Percentiles rank a stretch among this genome's conserved stretches.
These are phyloP conservation scores for Pyrenophora teres DNA, from an alignment of 2,329 filamentous ascomycete genomes.

Conservation along the genomic window DNA sequence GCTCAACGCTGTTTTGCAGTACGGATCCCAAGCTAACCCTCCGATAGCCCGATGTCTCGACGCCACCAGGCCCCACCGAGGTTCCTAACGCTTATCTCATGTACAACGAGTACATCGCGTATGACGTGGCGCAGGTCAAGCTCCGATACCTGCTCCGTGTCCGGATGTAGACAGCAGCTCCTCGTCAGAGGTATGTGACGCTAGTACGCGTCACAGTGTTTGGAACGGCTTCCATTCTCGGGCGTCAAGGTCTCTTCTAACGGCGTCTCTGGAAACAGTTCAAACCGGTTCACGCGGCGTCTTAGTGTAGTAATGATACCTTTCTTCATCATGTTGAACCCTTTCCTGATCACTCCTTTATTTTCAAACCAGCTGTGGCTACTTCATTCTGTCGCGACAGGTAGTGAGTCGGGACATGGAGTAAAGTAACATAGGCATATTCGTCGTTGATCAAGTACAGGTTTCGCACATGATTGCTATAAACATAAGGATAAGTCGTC, in stretches of 20 bases:
- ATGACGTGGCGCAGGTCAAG: constrained; percentile 71
- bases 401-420: background rate
- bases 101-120: constrained; percentile 78
- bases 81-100: constrained; percentile 55
- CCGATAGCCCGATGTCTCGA: constrained; percentile 33
- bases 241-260: too few species aligned
- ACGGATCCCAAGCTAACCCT: constrained; percentile 10
- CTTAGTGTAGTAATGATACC: too few species aligned
- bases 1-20: background rate
- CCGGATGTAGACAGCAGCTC: constrained; percentile 22
- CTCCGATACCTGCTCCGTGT: constrained; percentile 72
- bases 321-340: too few species aligned
- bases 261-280: too few species aligned
- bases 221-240: too few species aligned
- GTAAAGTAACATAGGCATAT: constrained; percentile 7
- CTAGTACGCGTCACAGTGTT: too few species aligned
- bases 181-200: too few species aligned
- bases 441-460: constrained; percentile 10
- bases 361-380: too few species aligned
- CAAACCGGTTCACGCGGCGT: too few species aligned
- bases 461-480: constrained; percentile 1
- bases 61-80: constrained; percentile 56
- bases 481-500: constrained; percentile 5
- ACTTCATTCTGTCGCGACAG: background rate
- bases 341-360: too few species aligned